Percentiles rank a stretch among this genome's conserved stretches.
Evolutionary conservation across 441 rosid genomes (phyloP).

Genomic region (Gossypium gossypioides): DNA sequence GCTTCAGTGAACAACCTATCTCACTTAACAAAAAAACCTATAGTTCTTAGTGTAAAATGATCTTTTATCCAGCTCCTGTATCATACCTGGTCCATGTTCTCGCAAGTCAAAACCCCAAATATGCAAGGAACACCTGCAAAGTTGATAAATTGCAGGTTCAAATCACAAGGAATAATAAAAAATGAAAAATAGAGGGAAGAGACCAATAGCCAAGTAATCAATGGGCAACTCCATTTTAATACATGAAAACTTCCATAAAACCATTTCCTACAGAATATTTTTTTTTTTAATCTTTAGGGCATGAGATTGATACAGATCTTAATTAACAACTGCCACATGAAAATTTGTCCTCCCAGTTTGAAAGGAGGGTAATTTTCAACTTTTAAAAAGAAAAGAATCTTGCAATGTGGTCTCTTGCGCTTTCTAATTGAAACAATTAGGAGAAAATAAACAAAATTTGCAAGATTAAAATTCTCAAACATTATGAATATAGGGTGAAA

Average conservation of each 20-base stretch:
- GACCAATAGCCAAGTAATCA: neutral
- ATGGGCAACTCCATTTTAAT: neutral
- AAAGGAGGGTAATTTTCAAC: neutral
- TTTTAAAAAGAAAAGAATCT: neutral
- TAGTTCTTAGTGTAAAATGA: neutral
- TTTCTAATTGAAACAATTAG: neutral
- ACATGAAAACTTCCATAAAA: neutral
- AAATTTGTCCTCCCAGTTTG: neutral
- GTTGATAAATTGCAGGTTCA: constrained; percentile 3
- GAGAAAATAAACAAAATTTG: neutral
- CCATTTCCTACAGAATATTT: neutral
- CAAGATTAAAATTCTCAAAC: neutral
- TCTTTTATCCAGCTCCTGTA: neutral
- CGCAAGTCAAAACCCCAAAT: constrained; percentile 84
- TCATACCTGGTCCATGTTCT: constrained; percentile 81
- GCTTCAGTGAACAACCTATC: neutral
- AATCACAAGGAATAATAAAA: neutral
- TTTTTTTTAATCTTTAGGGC: neutral
- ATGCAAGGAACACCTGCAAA: constrained; percentile 78
- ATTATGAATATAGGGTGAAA: neutral
- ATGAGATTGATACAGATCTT: neutral
- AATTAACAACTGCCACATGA: neutral
- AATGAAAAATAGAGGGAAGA: neutral
- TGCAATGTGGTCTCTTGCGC: neutral
- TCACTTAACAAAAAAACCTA: neutral